Conservation (phyloP, 2,329 filamentous ascomycete species). For the Trichophyton rubrum region DNA sequence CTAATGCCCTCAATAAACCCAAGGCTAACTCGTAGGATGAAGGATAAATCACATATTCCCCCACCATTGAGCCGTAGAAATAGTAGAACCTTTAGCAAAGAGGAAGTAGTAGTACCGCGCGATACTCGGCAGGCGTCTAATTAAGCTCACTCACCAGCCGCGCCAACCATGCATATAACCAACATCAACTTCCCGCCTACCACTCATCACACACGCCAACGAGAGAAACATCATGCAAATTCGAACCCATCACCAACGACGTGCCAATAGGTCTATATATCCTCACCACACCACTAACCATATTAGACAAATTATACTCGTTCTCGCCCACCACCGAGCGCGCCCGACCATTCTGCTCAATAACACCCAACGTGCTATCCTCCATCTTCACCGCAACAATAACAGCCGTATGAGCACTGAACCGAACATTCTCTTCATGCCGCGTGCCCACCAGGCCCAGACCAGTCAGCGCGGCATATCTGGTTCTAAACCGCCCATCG, state of each 20-base stretch:
- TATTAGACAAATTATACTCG: slow-evolving; percentile 5
- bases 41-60: too few species aligned
- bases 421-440: slow-evolving; percentile 8
- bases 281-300: slow-evolving; percentile 6
- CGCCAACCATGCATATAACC: too few species aligned
- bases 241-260: neutral
- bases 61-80: too few species aligned
- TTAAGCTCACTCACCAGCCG: too few species aligned
- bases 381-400: neutral
- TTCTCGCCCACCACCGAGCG: slow-evolving; percentile 2
- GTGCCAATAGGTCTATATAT: slow-evolving; percentile 6
- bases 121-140: too few species aligned
- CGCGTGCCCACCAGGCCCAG: neutral
- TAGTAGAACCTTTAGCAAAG: too few species aligned
- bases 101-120: too few species aligned
- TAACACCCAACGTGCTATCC: neutral
- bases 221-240: neutral
- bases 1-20: too few species aligned
- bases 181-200: neutral
- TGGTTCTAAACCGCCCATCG: slow-evolving; percentile 20
- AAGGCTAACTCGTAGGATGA: too few species aligned
- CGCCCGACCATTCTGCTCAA: slow-evolving; percentile 9
- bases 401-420: slow-evolving; percentile 8
- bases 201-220: neutral
- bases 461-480: neutral